Base-by-base conservation (phyloP, 768 basidiomycete species). In the Lactifluus echinatus region DNA sequence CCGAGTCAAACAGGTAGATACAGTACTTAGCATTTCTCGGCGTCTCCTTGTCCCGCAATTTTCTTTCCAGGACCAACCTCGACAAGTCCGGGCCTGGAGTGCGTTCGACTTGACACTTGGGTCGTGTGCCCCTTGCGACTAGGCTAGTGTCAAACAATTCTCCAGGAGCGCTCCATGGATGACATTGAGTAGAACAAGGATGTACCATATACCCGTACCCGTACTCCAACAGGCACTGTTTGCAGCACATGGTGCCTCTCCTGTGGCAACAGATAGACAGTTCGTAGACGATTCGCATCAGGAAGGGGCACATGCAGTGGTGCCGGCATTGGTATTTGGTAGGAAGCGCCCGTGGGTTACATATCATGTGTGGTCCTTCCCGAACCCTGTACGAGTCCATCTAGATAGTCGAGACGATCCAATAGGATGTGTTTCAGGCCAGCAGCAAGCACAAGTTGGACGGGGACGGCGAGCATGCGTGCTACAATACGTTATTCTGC, bases 241-340 rank as follows among this genome's bases (percentile, higher is more conserved):
- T 43, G 26, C 8, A 21, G 17, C 45, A 55, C 36, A 48, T 48
- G 46, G 26, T n/a, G n/a, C n/a, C 2, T 19, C 11, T n/a, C 46
- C 46, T 39, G 54, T 55, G 53, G 34, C 34, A 26, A 12, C 31
- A 19, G 14, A 15, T 12, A 14, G 37, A 48, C 45, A 55, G 46
- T 15, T 40, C 46, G 10, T 4, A 36, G 23, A 4, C 26, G 44
- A 37, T 37, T 26, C 15, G 14, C 10, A 44, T 24, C 10, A 15
- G 24, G 10, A 17, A 21, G 19, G 34, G 15, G 23, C 54, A 48
- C 54, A 55, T 55, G 54, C 12, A 1, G 19, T 2, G 4, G 4
- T 55, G 45, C 45, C 53, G 36, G 53, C 53, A 55, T n/a, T n/a
- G n/a, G n/a, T n/a, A n/a, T n/a, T n/a, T 39, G 7, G 2, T 5